phyloP scores from a whole-genome alignment of 306 rosid genomes.

The Pyrus communis region DNA sequence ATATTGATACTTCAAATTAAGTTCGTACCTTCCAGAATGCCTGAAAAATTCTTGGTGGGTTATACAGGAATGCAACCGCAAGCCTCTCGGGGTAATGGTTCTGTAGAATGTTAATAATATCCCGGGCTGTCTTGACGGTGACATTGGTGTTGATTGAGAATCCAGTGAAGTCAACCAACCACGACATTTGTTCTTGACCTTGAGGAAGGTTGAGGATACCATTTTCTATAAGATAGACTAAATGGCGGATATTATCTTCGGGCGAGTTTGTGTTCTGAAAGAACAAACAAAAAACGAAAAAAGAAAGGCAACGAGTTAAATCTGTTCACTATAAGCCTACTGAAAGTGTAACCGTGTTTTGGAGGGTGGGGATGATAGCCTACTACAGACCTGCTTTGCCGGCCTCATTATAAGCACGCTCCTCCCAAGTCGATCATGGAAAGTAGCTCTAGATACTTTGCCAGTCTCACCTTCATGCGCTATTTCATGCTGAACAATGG shows the following conservation, averaged over 20 bases:
- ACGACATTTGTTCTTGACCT: constrained; percentile 85
- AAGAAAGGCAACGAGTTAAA: not conserved
- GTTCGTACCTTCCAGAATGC: constrained; percentile 76
- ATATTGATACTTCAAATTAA: not conserved
- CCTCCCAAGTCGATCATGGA: constrained; percentile 71
- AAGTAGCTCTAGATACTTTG: constrained; percentile 68
- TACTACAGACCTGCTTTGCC: constrained; percentile 52
- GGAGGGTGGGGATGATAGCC: not conserved
- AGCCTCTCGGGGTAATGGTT: constrained; percentile 95
- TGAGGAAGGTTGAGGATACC: constrained; percentile 70
- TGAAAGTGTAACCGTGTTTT: not conserved
- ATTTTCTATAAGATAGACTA: constrained; percentile 81
- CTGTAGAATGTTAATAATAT: constrained; percentile 67
- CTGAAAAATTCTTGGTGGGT: constrained; percentile 84
- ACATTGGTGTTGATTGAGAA: constrained; percentile 46
- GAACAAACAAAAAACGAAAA: not conserved
- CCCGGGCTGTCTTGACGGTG: constrained; percentile 62
- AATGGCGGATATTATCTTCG: constrained; percentile 54
- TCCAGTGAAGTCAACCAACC: constrained; percentile 88
- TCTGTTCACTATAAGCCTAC: not conserved
- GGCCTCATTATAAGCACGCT: constrained; percentile 88
- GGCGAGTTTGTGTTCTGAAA: constrained; percentile 60
- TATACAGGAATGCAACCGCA: constrained; percentile 58
- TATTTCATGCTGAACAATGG: constrained; percentile 51
- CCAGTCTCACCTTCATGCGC: constrained; percentile 96